Conservation (phyloP, 257 asterid genomes). For the Anisodus acutangulus region DNA sequence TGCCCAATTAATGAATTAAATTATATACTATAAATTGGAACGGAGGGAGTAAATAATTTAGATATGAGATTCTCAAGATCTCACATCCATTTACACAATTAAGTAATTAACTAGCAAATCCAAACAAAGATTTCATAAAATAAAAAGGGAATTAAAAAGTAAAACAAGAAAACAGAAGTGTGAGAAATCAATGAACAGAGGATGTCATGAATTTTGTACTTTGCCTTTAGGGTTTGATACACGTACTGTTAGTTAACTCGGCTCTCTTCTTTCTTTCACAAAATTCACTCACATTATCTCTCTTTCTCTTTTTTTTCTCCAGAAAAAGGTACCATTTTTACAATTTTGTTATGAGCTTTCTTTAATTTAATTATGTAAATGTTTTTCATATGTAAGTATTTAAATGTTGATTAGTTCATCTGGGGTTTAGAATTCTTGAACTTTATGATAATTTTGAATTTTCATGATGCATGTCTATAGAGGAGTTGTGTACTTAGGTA, state of each 20-base stretch:
- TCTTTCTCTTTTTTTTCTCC: background rate
- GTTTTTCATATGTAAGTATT: background rate
- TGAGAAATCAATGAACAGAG: constrained; percentile 25
- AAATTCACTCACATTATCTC: constrained; percentile 33
- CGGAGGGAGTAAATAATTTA: no score
- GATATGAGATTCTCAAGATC: background rate
- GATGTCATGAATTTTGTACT: constrained; percentile 30
- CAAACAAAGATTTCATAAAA: background rate
- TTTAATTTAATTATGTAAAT: background rate
- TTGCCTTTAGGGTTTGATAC: constrained; percentile 39
- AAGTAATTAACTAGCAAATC: background rate
- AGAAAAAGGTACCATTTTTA: background rate
- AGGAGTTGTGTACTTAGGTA: background rate
- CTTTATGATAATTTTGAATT: constrained; percentile 36
- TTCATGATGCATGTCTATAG: constrained; percentile 34
- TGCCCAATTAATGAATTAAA: no score
- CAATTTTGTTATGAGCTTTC: background rate
- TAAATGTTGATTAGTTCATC: constrained; percentile 20
- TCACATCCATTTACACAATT: background rate
- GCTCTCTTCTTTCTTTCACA: background rate
- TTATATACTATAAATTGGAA: no score
- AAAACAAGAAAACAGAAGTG: background rate
- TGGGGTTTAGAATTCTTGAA: constrained; percentile 8
- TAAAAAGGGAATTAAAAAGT: no score
- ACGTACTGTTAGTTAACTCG: constrained; percentile 16